Conservation (phyloP, 2,329 filamentous ascomycete genomes). For the Trichoderma atroviride region DNA sequence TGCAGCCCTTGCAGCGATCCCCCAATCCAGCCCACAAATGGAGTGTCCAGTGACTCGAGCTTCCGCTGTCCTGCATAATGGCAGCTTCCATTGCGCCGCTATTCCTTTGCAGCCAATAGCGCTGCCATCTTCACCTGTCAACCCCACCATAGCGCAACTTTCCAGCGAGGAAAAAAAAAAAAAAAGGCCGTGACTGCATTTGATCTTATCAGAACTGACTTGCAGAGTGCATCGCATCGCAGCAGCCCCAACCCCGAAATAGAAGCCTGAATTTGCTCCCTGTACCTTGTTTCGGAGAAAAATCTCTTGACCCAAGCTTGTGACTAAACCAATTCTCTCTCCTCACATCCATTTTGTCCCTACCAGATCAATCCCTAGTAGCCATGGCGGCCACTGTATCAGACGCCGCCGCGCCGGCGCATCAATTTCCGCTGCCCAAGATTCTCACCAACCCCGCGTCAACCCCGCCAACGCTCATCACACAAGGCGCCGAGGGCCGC, state of each 20-base stretch:
- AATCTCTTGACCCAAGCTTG: not conserved
- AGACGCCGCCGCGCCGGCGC: conserved; percentile 19
- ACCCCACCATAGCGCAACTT: conserved; percentile 7
- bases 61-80: conserved; percentile 18
- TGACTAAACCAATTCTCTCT: not conserved
- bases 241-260: conserved; percentile 8
- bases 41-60: conserved; percentile 3
- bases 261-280: not conserved
- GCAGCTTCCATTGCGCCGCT: not conserved
- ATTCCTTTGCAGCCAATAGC: conserved; percentile 2
- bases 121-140: not conserved
- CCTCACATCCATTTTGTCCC: not conserved
- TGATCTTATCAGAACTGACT: conserved; percentile 1
- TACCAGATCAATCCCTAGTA: not conserved
- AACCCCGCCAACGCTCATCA: conserved; percentile 68
- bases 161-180: conserved; percentile 17
- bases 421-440: conserved; percentile 58
- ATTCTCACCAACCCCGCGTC: conserved; percentile 66
- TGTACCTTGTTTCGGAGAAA: not conserved
- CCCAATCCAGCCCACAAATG: conserved; percentile 10
- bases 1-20: not conserved
- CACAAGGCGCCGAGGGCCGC: conserved; percentile 94
- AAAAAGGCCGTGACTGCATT: not conserved
- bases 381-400: conserved; percentile 15
- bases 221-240: conserved; percentile 26